A percentile compares a stretch with the other conserved stretches of the same genome.
phyloP scores from a whole-genome alignment of 2,329 filamentous ascomycete genomes.

The Botrytis hyacinthi region DNA sequence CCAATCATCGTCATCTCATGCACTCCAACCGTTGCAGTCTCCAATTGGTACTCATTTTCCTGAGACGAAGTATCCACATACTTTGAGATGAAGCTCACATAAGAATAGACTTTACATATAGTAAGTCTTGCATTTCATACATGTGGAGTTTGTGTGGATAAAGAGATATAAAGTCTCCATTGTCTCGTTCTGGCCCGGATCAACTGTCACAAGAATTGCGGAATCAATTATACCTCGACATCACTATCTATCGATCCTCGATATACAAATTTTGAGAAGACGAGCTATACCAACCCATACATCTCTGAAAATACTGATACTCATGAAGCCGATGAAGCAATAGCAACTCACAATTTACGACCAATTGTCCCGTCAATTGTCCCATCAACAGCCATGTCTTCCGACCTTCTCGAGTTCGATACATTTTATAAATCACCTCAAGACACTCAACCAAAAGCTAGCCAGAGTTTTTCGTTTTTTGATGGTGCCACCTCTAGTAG shows the following conservation, averaged over 20 bases:
- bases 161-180: neutral
- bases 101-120: neutral
- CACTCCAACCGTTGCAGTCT: neutral
- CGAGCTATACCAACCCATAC: neutral
- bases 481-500: constrained; percentile 18
- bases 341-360: neutral
- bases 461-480: constrained; percentile 32
- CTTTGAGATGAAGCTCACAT: constrained; percentile 4
- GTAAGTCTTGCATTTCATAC: constrained; percentile 4
- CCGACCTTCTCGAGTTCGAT: constrained; percentile 64
- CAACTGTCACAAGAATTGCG: neutral
- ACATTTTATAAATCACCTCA: constrained; percentile 44
- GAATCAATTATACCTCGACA: neutral
- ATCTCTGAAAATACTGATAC: constrained; percentile 1
- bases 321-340: neutral
- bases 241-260: neutral
- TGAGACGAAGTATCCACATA: neutral
- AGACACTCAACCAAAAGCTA: constrained; percentile 33
- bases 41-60: neutral
- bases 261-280: neutral
- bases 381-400: constrained; percentile 51
- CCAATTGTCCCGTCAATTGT: neutral
- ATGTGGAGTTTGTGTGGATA: neutral
- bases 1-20: neutral
- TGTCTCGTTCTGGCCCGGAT: neutral